A percentile compares a stretch with the other conserved stretches of the same genome.
phyloP scores from a whole-genome alignment of 2,329 filamentous ascomycete species.

The Calonectria honghensis region DNA sequence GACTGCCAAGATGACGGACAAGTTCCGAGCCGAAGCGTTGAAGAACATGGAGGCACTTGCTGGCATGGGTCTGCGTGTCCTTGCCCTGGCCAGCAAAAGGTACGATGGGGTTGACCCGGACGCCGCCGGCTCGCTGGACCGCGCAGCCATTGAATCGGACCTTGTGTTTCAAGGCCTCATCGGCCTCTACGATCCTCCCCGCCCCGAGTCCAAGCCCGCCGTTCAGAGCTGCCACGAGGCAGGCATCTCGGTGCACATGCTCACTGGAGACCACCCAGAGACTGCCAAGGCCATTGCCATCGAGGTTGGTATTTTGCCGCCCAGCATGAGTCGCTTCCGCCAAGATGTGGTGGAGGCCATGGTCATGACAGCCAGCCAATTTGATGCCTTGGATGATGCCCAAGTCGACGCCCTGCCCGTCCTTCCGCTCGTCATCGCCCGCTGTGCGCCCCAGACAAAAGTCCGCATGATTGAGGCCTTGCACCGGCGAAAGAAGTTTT shows the following conservation, averaged over 20 bases:
- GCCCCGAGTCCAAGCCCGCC: slow-evolving; percentile 78
- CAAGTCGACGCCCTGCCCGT: slow-evolving; percentile 79
- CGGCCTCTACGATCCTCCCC: slow-evolving; percentile 84
- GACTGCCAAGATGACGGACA: slow-evolving; percentile 67
- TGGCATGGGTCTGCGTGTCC: slow-evolving; percentile 80
- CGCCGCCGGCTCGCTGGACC: slow-evolving; percentile 63
- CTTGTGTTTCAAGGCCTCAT: slow-evolving; percentile 81
- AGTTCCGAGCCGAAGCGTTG: slow-evolving; percentile 74
- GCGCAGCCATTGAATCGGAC: slow-evolving; percentile 71
- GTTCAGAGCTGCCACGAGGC: slow-evolving; percentile 76
- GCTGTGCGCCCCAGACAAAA: slow-evolving; percentile 82
- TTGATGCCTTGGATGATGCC: slow-evolving; percentile 78
- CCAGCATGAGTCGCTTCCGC: slow-evolving; percentile 69
- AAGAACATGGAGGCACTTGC: slow-evolving; percentile 82
- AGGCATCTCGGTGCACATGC: slow-evolving; percentile 80
- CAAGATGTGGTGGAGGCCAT: slow-evolving; percentile 74
- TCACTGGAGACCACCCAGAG: slow-evolving; percentile 80
- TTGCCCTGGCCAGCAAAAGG: slow-evolving; percentile 76
- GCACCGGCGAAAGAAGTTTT: slow-evolving; percentile 78
- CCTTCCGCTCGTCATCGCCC: slow-evolving; percentile 80
- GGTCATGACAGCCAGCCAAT: slow-evolving; percentile 80
- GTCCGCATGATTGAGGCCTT: slow-evolving; percentile 85
- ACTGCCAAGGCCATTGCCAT: slow-evolving; percentile 79
- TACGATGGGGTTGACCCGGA: slow-evolving; percentile 65
- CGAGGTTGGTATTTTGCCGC: slow-evolving; percentile 78